Evolutionary conservation across 768 basidiomycete species (phyloP), one percentile per base, ranked within the genome.

Genomic region (Brasilioporus rufonigricans): DNA sequence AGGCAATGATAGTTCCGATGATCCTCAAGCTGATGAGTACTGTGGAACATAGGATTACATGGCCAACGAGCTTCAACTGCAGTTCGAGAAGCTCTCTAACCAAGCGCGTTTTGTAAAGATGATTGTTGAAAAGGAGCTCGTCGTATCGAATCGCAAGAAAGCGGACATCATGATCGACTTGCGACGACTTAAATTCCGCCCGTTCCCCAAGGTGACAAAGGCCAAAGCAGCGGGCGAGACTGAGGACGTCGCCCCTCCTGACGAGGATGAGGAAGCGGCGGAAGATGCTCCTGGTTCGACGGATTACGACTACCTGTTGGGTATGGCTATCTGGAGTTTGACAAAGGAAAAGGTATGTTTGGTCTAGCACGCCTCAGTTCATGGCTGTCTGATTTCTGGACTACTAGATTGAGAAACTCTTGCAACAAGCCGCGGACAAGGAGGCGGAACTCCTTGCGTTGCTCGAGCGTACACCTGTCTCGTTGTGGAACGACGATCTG

Each of bases 51-150:
- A 98, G 94, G 93, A 96, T 67, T 80, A 80, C 71, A 80, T 95
- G 49, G 89, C 93, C 11, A 82, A 82, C 58, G 89, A 95, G 63
- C 77, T 99, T 29, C 88, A 93, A 63, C 74, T 73, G 40, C 82
- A 85, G 38, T 85, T 91, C 56, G 94, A 98, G 65, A 89, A 83
- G 59, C 76, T 98, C 18, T 86, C 85, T 52, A 98, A 98, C 69
- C 97, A 99, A 68, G 96, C 93, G 13, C 88, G 95, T 21, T 99
- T 99, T 72, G 86, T 99, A 47, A 83, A 93, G 70, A 95, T 98
- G 94, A 96, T 98, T 61, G 80, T 98, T 52, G 83, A 87, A 62
- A 90, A 84, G 68, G 76, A 93, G 65, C 80, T 98, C 19, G 71
- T 80, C 27, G 85, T 99, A 24, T 84, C 88, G 13, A 93, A 89